Evolutionary conservation across 2,329 filamentous ascomycete genomes (phyloP), one percentile per base, ranked within the genome.

Genomic region (Hortaea werneckii): DNA sequence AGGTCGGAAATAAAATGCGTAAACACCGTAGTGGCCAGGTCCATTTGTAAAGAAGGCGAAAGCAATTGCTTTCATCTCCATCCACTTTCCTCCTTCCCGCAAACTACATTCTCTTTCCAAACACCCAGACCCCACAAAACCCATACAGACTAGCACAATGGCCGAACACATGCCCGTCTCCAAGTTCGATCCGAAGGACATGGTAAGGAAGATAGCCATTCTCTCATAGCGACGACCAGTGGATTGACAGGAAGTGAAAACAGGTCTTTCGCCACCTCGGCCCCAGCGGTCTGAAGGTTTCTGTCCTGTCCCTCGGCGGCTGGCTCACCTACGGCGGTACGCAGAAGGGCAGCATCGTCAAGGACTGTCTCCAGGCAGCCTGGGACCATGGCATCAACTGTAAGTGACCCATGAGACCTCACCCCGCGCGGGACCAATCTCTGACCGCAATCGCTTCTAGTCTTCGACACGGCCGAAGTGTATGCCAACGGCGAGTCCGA

Each of bases 401-500:
- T 39, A 26, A n/a, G 37, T 39, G 20, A 39, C 13, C 13, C 10
- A 7, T 39, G 8, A 39, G 20, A 39, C 13, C 20, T 72, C n/a
- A n/a, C 32, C 8, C 8, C 32, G 32, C 32, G 32, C 32, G n/a
- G 9, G 32, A 35, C 9, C 32, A 35, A 9, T 9, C 32, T 9
- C n/a, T 35, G 32, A 35, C 32, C 32, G n/a, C 8, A 9, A n/a
- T 35, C 32, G 9, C 13, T 29, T 35, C 9, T 12, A 12, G n/a
- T 37, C 39, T 70, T 69, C 54, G 67, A 73, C 49, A 73, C 71
- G 7, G 71, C 71, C n/a, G 70, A 74, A 58, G 58, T 64, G 30
- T 81, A 80, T 56, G 68, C 73, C 50, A 74, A 67, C 5, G 79
- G 80, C 48, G 71, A 80, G 57, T 80, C 76, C 26, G 80, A 83